Evolutionary conservation across 345 rosid genomes (phyloP).

Genomic region (Eucalyptus virginea): DNA sequence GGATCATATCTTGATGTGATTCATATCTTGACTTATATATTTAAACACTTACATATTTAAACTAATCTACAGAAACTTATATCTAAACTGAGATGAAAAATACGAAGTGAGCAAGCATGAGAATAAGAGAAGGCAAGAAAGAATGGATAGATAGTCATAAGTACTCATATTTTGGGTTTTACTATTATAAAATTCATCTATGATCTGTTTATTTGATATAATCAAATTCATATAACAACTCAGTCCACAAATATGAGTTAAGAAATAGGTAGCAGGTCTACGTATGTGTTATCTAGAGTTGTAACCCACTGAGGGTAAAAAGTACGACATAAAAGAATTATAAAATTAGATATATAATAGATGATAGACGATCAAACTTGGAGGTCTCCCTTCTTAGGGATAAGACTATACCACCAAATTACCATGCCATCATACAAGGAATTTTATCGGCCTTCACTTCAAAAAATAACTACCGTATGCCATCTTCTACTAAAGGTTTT

Average conservation of each 20-base stretch:
- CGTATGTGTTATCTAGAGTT: not conserved
- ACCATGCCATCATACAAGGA: not conserved
- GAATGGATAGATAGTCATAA: too few species aligned
- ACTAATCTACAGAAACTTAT: rapidly evolving
- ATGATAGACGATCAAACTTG: not conserved
- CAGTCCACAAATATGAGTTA: too few species aligned
- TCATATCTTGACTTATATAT: rapidly evolving
- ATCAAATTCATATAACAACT: too few species aligned
- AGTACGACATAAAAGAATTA: not conserved
- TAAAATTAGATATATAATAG: not conserved
- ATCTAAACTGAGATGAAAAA: too few species aligned
- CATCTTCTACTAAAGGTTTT: not conserved
- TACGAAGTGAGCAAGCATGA: rapidly evolving
- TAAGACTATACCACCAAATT: not conserved
- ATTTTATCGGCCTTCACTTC: not conserved
- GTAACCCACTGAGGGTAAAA: not conserved
- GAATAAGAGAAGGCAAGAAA: not conserved
- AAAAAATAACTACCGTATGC: not conserved
- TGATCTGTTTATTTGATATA: too few species aligned
- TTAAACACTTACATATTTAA: too few species aligned
- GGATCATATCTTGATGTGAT: too few species aligned
- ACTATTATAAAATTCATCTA: too few species aligned
- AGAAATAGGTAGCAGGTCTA: rapidly evolving
- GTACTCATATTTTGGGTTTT: too few species aligned
- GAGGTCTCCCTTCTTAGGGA: not conserved